phyloP scores from a whole-genome alignment of 306 rosid genomes.

The Medicago lupulina region DNA sequence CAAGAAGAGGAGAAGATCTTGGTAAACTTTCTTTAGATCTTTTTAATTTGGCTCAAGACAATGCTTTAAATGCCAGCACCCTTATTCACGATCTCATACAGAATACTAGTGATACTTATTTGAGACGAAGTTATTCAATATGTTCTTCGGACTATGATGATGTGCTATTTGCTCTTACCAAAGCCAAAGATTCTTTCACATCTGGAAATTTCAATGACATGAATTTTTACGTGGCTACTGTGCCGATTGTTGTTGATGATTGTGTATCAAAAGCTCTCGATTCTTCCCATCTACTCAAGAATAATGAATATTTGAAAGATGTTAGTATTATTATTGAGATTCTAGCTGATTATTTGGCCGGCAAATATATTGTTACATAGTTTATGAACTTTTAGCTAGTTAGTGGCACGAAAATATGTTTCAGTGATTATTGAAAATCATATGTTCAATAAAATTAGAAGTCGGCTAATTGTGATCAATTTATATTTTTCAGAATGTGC shows the following conservation, averaged over 20 bases:
- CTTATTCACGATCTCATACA: background rate
- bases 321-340: background rate
- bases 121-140: background rate
- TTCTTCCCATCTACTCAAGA: background rate
- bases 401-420: too few relatives aligned
- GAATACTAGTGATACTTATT: background rate
- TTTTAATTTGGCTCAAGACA: background rate
- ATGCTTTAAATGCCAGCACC: constrained; percentile 19
- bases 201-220: background rate
- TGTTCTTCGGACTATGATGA: background rate
- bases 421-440: too few relatives aligned
- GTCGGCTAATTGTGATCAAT: too few relatives aligned
- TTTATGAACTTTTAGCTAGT: too few relatives aligned
- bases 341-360: constrained; percentile 13
- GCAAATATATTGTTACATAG: background rate
- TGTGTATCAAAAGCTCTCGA: constrained; percentile 22
- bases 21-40: background rate
- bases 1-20: background rate
- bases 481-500: too few relatives aligned
- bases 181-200: background rate
- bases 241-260: background rate
- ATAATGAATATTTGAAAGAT: constrained; percentile 30
- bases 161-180: background rate
- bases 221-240: background rate
- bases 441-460: too few relatives aligned